These are phyloP conservation scores for Ceratobasidium papillatum DNA, from an alignment of 1,284 basidiomycete species.

Conservation along the genomic window DNA sequence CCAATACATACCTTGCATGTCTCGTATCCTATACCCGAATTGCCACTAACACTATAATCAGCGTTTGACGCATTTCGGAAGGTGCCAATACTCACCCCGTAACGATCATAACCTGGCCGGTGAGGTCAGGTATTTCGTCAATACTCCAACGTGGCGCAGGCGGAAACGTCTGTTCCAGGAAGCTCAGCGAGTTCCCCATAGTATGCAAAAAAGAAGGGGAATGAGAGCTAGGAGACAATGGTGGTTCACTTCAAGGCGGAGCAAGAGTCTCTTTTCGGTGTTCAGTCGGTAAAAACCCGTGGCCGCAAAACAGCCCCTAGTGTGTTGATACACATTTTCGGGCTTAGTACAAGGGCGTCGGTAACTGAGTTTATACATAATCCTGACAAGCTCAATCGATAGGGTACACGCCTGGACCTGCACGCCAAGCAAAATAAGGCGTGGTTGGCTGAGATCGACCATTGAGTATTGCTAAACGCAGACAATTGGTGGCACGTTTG, in stretches of 20 bases:
- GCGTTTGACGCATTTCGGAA: not conserved
- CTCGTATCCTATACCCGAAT: constrained; percentile 30
- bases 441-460: not conserved
- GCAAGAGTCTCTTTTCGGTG: not conserved
- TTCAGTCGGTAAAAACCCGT: not conserved
- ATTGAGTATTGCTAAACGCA: not conserved
- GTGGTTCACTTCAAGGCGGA: not conserved
- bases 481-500: not conserved
- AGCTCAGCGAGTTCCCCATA: constrained; percentile 28
- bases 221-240: not conserved
- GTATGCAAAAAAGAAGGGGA: not conserved
- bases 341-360: not conserved
- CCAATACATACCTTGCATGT: constrained; percentile 26
- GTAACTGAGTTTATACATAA: not conserved
- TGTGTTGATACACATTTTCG: not conserved
- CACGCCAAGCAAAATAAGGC: not conserved
- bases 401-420: not conserved
- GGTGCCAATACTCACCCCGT: constrained; percentile 25
- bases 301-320: not conserved
- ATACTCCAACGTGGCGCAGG: constrained; percentile 35
- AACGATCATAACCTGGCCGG: constrained; percentile 42
- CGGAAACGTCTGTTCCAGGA: constrained; percentile 40
- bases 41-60: constrained; percentile 16
- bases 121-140: constrained; percentile 42
- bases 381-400: not conserved